Evolutionary conservation across 2,329 filamentous ascomycete species (phyloP).

Genomic region (Cladobotryum protrusum): DNA sequence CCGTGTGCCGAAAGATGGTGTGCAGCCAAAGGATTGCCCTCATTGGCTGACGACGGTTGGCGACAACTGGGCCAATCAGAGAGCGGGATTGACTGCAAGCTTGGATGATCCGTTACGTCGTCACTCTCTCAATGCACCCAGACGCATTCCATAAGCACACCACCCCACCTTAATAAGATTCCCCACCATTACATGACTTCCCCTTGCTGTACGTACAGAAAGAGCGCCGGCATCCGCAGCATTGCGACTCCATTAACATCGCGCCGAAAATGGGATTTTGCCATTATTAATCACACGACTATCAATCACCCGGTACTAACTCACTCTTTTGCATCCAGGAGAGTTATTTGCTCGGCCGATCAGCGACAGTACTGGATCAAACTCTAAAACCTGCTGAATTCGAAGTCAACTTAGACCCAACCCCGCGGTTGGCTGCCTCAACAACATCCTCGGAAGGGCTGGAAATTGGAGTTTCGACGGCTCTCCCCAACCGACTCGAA

Average conservation of each 20-base stretch:
- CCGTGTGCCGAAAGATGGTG: slow-evolving; percentile 17
- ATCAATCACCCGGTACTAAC: too few relatives aligned
- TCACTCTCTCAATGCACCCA: slow-evolving; percentile 9
- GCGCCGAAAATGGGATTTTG: too few relatives aligned
- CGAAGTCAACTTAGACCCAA: background rate
- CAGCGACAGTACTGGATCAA: too few relatives aligned
- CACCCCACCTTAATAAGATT: slow-evolving; percentile 8
- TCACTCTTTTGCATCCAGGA: too few relatives aligned
- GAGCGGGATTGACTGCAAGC: background rate
- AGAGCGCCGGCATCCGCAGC: slow-evolving; percentile 4
- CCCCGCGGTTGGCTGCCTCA: slow-evolving; percentile 9
- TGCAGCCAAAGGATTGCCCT: background rate
- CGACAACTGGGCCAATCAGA: slow-evolving; percentile 7
- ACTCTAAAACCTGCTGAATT: too few relatives aligned
- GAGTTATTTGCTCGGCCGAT: too few relatives aligned
- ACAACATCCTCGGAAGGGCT: slow-evolving; percentile 11
- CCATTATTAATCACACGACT: too few relatives aligned
- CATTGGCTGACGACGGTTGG: slow-evolving; percentile 7
- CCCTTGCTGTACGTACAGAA: background rate
- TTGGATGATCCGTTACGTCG: slow-evolving; percentile 6
- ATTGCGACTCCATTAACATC: background rate
- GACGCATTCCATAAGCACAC: slow-evolving; percentile 7
- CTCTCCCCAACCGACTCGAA: too few relatives aligned
- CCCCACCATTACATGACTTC: slow-evolving; percentile 9
- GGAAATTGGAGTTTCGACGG: slow-evolving; percentile 5